phyloP scores from a whole-genome alignment of 306 rosid genomes.

The Sesbania bispinosa region DNA sequence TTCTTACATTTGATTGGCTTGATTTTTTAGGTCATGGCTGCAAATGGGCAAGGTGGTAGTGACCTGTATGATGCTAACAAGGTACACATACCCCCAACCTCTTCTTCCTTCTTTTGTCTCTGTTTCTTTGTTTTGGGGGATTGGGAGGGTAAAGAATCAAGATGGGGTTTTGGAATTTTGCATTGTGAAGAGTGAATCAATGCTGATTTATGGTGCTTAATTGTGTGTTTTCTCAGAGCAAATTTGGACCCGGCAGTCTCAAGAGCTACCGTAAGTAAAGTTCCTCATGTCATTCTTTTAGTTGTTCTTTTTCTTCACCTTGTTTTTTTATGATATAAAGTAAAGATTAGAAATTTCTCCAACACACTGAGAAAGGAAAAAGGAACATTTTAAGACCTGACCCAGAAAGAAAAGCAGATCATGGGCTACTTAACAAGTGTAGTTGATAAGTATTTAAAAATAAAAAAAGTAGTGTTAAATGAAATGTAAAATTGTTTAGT shows the following conservation, averaged over 20 bases:
- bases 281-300: not conserved
- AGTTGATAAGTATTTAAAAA: not conserved
- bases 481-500: no score
- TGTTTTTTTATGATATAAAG: not conserved
- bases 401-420: not conserved
- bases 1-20: slow-evolving; percentile 19
- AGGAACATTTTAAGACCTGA: not conserved
- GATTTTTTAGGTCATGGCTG: slow-evolving; percentile 32
- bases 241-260: slow-evolving; percentile 33
- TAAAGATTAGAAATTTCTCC: not conserved
- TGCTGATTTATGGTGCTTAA: not conserved
- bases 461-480: no score
- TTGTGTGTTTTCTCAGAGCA: slow-evolving; percentile 28
- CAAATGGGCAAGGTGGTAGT: slow-evolving; percentile 19
- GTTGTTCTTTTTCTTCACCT: not conserved
- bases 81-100: not conserved
- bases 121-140: not conserved
- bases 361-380: not conserved
- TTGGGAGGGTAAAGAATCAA: not conserved
- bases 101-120: not conserved
- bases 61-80: slow-evolving; percentile 18
- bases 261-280: slow-evolving; percentile 33
- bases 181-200: not conserved
- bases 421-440: no score
- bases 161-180: not conserved